These are phyloP conservation scores for Lachancea waltii DNA, from an alignment of 805 yeast species.

Conservation along the genomic window DNA sequence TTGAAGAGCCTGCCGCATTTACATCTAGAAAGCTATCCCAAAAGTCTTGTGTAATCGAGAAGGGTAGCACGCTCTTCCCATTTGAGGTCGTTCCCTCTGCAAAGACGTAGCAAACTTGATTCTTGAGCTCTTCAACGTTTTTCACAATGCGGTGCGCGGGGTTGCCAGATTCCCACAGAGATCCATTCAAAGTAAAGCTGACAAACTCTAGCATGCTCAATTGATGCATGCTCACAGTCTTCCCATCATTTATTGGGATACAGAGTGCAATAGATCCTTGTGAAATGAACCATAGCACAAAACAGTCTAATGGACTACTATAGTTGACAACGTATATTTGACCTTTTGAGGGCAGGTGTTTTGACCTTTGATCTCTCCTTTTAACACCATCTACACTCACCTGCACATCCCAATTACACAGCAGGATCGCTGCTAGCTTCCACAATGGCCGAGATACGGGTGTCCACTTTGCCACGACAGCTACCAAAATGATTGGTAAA, in stretches of 20 bases:
- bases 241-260: conserved; percentile 5
- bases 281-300: conserved; percentile 31
- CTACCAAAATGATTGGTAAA: conserved; percentile 16
- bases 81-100: conserved; percentile 85
- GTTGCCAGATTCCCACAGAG: conserved; percentile 13
- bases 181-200: conserved; percentile 21
- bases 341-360: conserved; percentile 33
- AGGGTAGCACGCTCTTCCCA: conserved; percentile 66
- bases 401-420: conserved; percentile 32
- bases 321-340: conserved; percentile 45
- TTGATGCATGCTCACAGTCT: conserved; percentile 12
- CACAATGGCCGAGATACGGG: conserved; percentile 11
- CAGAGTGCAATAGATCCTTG: conserved; percentile 17
- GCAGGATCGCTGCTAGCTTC: conserved; percentile 26
- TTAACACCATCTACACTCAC: conserved; percentile 41
- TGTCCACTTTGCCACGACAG: conserved; percentile 3
- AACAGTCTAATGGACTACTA: conserved; percentile 41
- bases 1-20: conserved; percentile 2
- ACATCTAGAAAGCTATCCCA: conserved; percentile 18
- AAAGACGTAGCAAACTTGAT: conserved; percentile 38
- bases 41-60: conserved; percentile 30
- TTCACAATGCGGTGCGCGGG: not conserved
- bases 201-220: conserved; percentile 16
- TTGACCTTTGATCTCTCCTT: conserved; percentile 20
- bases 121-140: not conserved